Evolutionary conservation across 2,329 filamentous ascomycete genomes (phyloP).

Genomic region (Arthrinium puccinioides): DNA sequence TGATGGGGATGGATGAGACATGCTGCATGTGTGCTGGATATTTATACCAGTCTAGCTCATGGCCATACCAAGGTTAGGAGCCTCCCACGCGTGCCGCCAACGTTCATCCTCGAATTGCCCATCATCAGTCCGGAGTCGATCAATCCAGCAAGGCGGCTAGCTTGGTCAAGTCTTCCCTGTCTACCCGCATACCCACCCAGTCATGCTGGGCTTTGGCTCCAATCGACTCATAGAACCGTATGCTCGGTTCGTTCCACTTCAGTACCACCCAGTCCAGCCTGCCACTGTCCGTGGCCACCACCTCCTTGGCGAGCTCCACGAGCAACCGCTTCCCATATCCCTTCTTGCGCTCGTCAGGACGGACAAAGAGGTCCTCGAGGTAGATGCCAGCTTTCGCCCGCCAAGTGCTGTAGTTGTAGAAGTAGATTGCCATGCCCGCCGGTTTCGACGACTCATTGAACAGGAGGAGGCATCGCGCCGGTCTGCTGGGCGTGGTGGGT

Average conservation of each 20-base stretch:
- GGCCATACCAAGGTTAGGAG: too few species aligned
- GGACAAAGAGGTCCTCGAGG: conserved; percentile 88
- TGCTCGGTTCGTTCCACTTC: conserved; percentile 87
- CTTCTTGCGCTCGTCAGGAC: conserved; percentile 58
- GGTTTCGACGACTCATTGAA: conserved; percentile 37
- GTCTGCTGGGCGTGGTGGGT: conserved; percentile 47
- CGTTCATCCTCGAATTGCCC: too few species aligned
- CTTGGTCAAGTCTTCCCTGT: conserved; percentile 56
- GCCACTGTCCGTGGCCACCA: conserved; percentile 62
- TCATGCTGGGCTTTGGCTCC: conserved; percentile 62
- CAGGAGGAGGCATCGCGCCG: conserved; percentile 70
- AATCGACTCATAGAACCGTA: conserved; percentile 73
- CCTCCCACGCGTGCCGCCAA: too few species aligned
- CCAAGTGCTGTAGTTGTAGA: conserved; percentile 96
- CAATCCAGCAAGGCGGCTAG: conserved; percentile 41
- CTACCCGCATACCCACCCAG: conserved; percentile 71
- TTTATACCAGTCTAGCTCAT: neutral
- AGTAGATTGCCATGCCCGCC: conserved; percentile 82
- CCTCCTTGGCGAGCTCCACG: conserved; percentile 70
- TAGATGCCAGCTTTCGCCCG: conserved; percentile 80
- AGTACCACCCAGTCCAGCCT: conserved; percentile 86
- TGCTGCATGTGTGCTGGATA: too few species aligned
- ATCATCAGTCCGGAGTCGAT: too few species aligned
- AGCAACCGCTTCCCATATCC: conserved; percentile 78
- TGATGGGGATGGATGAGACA: neutral